These are phyloP conservation scores for Cordyceps javanica DNA, from an alignment of 2,329 filamentous ascomycete species.

Conservation along the genomic window DNA sequence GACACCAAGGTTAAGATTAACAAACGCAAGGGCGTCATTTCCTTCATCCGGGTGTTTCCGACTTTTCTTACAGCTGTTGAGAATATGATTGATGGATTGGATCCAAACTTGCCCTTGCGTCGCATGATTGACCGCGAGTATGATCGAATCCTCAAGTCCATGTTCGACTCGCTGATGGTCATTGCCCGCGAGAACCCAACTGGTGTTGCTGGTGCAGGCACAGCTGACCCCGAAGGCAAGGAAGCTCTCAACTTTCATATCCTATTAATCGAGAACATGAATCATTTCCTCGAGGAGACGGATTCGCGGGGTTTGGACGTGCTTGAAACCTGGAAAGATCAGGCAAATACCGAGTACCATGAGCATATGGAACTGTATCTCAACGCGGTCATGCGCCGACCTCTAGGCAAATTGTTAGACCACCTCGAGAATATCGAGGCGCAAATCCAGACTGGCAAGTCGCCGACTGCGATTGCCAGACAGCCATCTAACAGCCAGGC, in stretches of 20 bases:
- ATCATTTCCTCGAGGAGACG: constrained; percentile 90
- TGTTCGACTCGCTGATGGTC: constrained; percentile 95
- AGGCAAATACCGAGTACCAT: constrained; percentile 69
- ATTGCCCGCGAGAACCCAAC: constrained; percentile 70
- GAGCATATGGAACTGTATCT: constrained; percentile 88
- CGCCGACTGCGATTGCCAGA: constrained; percentile 59
- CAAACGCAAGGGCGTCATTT: constrained; percentile 94
- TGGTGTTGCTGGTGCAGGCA: constrained; percentile 35
- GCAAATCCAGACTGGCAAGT: constrained; percentile 54
- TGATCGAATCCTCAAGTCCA: constrained; percentile 79
- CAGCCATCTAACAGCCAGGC: constrained; percentile 78
- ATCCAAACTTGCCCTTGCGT: constrained; percentile 57
- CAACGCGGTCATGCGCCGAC: constrained; percentile 78
- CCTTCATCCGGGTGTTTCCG: constrained; percentile 91
- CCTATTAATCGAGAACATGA: constrained; percentile 97
- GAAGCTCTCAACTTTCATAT: constrained; percentile 97
- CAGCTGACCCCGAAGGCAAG: constrained; percentile 73
- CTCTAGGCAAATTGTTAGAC: constrained; percentile 84
- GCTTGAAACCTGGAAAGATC: constrained; percentile 74
- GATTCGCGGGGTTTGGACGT: constrained; percentile 68
- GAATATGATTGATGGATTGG: constrained; percentile 64
- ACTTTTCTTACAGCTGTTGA: constrained; percentile 77
- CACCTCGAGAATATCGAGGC: constrained; percentile 86
- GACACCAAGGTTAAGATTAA: constrained; percentile 99
- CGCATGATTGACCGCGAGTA: constrained; percentile 82